Base-by-base conservation (phyloP, 345 rosid genomes). In the Durio zibethinus region DNA sequence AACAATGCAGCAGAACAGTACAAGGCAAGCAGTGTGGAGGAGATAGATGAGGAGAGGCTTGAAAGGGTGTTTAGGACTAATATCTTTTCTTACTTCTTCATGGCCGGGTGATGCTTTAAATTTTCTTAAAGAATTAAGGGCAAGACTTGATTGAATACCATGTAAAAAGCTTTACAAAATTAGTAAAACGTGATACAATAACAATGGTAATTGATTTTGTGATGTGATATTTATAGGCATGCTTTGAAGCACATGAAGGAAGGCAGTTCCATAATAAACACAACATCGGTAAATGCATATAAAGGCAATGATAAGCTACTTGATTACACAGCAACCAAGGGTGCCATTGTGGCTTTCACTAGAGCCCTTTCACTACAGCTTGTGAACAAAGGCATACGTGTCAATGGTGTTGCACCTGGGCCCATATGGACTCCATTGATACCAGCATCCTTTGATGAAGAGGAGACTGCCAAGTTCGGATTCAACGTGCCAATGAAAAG, bases 361-460 rank as follows among this genome's bases (percentile, higher is more conserved):
- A 86, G 94, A 59, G 97, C 87, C 7, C 89, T 92, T 10, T 87
- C 96, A 4, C 92, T 92, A 23, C 92, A 91, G 84, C 85, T 91
- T 2, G 94, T 86, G 72, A 38, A 72, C 35, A 84, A 45, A 77
- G 91, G 94, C 2, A 87, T 91, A 9, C 87, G 92, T 0, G 93
- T 94, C 10, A 90, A 94, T 3, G 96, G 91, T 0, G 94, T 92
- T 0, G 94, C 93, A 11, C 96, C 97, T 0, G 96, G 98, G 25
- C 97, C 93, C 12, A 89, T 92, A 4, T 91, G 94, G 98, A 94
- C 96, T 16, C 98, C 92, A 0, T 64, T 94, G 80, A 81, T 90
- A 50, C 90, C 97, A 0, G 82, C 94, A 5, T 90, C 97, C 0
- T 91, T 89, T 68, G 70, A 69, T 1, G 88, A 89, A 21, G 93